A percentile compares a stretch with the other conserved stretches of the same genome.
phyloP scores from a whole-genome alignment of 2,329 filamentous ascomycete genomes.

The Colletotrichum orbiculare region DNA sequence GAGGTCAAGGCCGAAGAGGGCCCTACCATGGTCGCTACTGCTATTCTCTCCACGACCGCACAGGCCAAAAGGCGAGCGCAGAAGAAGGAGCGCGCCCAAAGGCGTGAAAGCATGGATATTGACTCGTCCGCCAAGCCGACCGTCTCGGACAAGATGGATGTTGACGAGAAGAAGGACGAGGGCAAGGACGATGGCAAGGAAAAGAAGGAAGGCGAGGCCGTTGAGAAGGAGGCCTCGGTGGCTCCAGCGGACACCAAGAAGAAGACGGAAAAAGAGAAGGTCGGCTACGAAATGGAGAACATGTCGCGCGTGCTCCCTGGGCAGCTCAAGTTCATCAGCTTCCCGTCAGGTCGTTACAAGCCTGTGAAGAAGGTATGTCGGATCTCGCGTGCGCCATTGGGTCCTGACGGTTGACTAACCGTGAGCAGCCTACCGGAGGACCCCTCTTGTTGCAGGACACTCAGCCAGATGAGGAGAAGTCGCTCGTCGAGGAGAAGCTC shows the following conservation, averaged over 20 bases:
- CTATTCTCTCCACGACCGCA: constrained; percentile 94
- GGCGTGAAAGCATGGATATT: constrained; percentile 94
- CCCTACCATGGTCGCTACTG: constrained; percentile 92
- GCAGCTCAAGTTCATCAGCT: constrained; percentile 96
- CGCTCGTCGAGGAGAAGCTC: constrained; percentile 89
- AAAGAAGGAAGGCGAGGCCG: constrained; percentile 63
- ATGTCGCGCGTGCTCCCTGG: constrained; percentile 93
- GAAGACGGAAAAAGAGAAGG: constrained; percentile 94
- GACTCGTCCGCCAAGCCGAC: constrained; percentile 77
- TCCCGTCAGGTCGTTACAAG: constrained; percentile 89
- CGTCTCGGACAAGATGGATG: constrained; percentile 85
- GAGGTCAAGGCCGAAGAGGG: constrained; percentile 95
- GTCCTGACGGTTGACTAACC: constrained; percentile 55
- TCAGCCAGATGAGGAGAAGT: constrained; percentile 80
- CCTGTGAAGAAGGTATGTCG: constrained; percentile 83
- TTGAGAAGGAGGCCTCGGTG: constrained; percentile 65
- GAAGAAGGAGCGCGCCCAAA: constrained; percentile 90
- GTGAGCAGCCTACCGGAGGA: constrained; percentile 83
- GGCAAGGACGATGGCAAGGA: constrained; percentile 62
- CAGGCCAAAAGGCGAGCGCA: constrained; percentile 95
- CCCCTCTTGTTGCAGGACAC: constrained; percentile 92
- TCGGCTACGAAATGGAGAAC: constrained; percentile 95
- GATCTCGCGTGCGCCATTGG: not conserved
- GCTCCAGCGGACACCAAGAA: constrained; percentile 75
- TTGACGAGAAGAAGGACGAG: constrained; percentile 72